Evolutionary conservation across 352 stramenopile genomes (phyloP).

Genomic region (Blastocystis hominis): DNA sequence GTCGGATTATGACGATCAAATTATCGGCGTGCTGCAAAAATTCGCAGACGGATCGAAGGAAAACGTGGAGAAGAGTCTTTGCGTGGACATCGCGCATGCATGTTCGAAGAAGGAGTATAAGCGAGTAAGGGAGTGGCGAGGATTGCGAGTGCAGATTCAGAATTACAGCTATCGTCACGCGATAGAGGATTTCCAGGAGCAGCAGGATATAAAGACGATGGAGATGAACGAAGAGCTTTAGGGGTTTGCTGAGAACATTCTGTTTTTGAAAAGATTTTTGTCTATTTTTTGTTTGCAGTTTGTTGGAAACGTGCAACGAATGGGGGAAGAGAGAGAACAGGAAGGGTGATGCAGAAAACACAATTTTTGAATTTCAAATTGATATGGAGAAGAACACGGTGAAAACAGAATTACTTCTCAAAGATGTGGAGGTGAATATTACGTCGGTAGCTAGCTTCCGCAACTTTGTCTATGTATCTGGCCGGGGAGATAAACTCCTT

Average conservation of each 20-base stretch:
- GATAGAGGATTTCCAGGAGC: conserved; percentile 40
- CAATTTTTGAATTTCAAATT: background rate
- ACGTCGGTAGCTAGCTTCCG: conserved; percentile 1
- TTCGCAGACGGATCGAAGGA: background rate
- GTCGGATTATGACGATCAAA: conserved; percentile 37
- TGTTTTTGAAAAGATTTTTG: background rate
- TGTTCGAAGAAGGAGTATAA: conserved; percentile 50
- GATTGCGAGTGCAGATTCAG: background rate
- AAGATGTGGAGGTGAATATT: background rate
- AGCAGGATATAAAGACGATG: conserved; percentile 42
- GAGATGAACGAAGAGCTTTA: conserved; percentile 2
- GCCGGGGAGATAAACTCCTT: background rate
- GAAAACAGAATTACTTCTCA: background rate
- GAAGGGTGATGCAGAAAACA: background rate
- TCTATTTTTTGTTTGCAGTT: background rate
- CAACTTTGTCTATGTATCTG: conserved; percentile 14
- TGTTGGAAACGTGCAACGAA: background rate
- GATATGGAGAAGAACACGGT: conserved; percentile 47
- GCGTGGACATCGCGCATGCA: conserved; percentile 1
- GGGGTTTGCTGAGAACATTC: background rate
- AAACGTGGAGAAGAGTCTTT: conserved; percentile 28
- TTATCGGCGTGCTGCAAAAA: background rate
- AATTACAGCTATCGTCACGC: conserved; percentile 40
- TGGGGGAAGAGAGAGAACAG: background rate
- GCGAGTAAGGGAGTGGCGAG: background rate